Base-by-base conservation (phyloP, 495 filamentous ascomycete genomes). In the Penicillium pancosmium region DNA sequence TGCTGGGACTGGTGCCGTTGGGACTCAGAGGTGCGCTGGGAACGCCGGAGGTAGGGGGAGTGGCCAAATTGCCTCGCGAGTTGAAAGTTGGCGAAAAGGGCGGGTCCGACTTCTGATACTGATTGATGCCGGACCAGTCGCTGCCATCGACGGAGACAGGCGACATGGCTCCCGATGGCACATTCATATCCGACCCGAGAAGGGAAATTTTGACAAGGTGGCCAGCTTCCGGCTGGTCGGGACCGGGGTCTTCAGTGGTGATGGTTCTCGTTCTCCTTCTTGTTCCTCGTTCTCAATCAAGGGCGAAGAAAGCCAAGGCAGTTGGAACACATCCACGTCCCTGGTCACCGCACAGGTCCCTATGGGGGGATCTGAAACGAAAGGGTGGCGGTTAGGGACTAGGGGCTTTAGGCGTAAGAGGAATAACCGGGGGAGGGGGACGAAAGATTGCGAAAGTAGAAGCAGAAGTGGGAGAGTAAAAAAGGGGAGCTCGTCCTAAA, bases 51-150 rank as follows among this genome's bases (percentile, higher is more conserved):
- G 84, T 84, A 31, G 88, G 87, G 59, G 88, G 88, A 56, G 88
- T 90, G 62, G 79, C 83, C 51, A 90, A 81, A 55, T 87, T 84
- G 55, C 86, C 84, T 62, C 85, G 84, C 64, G 75, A 82, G 49
- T 76, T 72, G 54, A 75, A 70, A 21, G 74, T 77, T 27, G 86
- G 81, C 49, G 82, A 82, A 55, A 82, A 83, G 27, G 82, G 76
- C 47, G 78, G 67, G 35, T 80, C 81, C 67, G 86, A 78, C 60
- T 79, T 80, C 49, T 88, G 83, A 69, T 95, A 93, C 65, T 85
- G 83, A 50, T 86, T 84, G 59, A 89, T 83, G 50, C 86, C 88
- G 21, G 91, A 92, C 92, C 91, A 96, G 74, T 96, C 92, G 76
- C 87, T 95, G 63, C 88, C 85, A 68, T 85, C 87, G 67, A 87